Percentiles rank a stretch among this genome's conserved stretches.
phyloP scores from a whole-genome alignment of 1,284 basidiomycete genomes.

The Pseudozyma hubeiensis region DNA sequence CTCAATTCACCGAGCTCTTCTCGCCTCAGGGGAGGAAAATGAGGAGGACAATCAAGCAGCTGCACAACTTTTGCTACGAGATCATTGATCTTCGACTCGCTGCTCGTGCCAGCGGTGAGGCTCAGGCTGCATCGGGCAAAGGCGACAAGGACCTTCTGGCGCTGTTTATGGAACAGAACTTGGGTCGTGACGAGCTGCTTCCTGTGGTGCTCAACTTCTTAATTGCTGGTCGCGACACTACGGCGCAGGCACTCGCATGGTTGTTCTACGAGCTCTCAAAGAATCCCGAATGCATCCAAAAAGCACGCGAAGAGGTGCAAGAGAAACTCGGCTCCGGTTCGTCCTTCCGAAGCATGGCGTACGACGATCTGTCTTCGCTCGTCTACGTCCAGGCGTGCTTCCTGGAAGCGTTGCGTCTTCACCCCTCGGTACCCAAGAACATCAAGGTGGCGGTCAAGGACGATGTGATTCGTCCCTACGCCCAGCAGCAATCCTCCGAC shows the following conservation, averaged over 20 bases:
- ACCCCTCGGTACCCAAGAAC: conserved; percentile 63
- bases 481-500: conserved; percentile 32
- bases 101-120: conserved; percentile 31
- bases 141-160: conserved; percentile 67
- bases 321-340: conserved; percentile 43
- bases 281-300: conserved; percentile 35
- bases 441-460: conserved; percentile 50
- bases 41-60: conserved; percentile 34
- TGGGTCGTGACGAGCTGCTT: conserved; percentile 62
- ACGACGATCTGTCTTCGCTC: conserved; percentile 52
- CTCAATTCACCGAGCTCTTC: conserved; percentile 51
- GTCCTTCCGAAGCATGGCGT: conserved; percentile 36
- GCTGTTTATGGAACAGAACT: conserved; percentile 70
- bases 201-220: conserved; percentile 60
- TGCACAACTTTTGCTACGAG: conserved; percentile 48
- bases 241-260: conserved; percentile 58
- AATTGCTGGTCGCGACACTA: conserved; percentile 60
- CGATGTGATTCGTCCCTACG: conserved; percentile 56
- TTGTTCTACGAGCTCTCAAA: conserved; percentile 54
- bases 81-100: conserved; percentile 53
- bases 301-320: conserved; percentile 47
- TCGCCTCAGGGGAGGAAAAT: conserved; percentile 44
- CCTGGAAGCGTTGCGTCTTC: conserved; percentile 56
- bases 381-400: conserved; percentile 57
- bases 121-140: conserved; percentile 35